A percentile compares a stretch with the other conserved stretches of the same genome.
Conservation (phyloP, 2,329 filamentous ascomycete genomes). For the Juglanconis sp. region DNA sequence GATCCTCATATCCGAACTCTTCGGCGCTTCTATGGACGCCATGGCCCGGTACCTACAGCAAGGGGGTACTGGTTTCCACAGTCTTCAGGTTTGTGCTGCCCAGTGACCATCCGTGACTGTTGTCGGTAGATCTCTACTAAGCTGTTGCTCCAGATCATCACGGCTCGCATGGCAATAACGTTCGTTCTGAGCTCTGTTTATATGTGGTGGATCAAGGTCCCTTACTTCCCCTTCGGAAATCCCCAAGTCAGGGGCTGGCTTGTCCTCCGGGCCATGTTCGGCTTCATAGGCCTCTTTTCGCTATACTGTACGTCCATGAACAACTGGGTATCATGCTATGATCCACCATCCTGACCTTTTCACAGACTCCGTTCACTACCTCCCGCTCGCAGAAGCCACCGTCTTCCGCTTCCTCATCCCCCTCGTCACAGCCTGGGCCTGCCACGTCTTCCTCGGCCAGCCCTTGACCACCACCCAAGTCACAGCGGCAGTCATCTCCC, state of each 20-base stretch:
- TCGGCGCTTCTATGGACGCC: constrained; percentile 16
- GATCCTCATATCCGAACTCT: constrained; percentile 13
- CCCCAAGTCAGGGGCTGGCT: constrained; percentile 15
- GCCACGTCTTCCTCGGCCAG: constrained; percentile 61
- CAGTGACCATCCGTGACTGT: too few relatives aligned
- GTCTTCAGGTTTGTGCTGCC: constrained; percentile 7
- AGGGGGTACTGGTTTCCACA: constrained; percentile 11
- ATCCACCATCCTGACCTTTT: not conserved
- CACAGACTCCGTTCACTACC: constrained; percentile 54
- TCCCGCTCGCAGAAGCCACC: constrained; percentile 74
- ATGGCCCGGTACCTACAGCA: constrained; percentile 15
- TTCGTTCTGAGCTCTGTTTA: constrained; percentile 8
- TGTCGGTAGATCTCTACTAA: not conserved
- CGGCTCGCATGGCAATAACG: constrained; percentile 15
- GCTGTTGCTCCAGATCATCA: constrained; percentile 3
- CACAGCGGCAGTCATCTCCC: constrained; percentile 64
- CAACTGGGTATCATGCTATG: too few relatives aligned
- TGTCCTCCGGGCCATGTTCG: constrained; percentile 14
- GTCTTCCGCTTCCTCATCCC: constrained; percentile 78
- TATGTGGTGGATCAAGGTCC: constrained; percentile 16
- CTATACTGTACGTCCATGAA: constrained; percentile 10
- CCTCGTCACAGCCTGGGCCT: constrained; percentile 63
- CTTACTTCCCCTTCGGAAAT: constrained; percentile 15
- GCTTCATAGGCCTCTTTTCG: constrained; percentile 16
- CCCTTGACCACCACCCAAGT: constrained; percentile 71